Conservation (phyloP, 2,329 filamentous ascomycete species). For the Raffaelea ambrosiae region DNA sequence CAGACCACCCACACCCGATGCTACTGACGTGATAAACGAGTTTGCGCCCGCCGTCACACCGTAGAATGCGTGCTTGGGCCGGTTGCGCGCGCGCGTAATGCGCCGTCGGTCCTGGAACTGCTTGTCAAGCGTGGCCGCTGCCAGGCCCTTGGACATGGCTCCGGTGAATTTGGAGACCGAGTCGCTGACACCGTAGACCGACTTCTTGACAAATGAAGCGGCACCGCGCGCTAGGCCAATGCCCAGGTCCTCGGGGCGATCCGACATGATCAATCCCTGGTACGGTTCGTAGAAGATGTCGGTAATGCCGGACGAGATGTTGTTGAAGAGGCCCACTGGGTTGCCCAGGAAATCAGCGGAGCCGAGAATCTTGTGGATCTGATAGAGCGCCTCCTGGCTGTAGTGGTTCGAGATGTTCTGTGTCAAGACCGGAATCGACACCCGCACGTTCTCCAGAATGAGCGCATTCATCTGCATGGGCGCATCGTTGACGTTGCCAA, state of each 20-base stretch:
- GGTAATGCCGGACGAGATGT: constrained; percentile 90
- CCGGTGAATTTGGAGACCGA: constrained; percentile 97
- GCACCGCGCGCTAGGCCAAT: constrained; percentile 94
- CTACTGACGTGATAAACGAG: constrained; percentile 84
- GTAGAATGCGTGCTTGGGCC: constrained; percentile 94
- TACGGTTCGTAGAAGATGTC: constrained; percentile 99
- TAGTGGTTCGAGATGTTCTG: constrained; percentile 91
- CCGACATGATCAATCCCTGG: constrained; percentile 89
- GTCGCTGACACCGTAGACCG: constrained; percentile 93
- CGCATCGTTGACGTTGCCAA: constrained; percentile 97
- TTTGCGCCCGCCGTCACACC: constrained; percentile 94
- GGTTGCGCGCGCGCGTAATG: constrained; percentile 85
- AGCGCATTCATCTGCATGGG: constrained; percentile 89
- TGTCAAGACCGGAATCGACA: constrained; percentile 75
- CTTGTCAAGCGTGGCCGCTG: constrained; percentile 92
- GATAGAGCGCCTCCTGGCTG: constrained; percentile 89
- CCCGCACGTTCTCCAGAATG: constrained; percentile 88
- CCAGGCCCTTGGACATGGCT: constrained; percentile 91
- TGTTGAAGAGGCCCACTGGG: constrained; percentile 95
- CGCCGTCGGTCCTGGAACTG: constrained; percentile 95
- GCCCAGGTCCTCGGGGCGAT: constrained; percentile 89
- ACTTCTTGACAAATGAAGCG: constrained; percentile 96
- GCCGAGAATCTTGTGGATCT: constrained; percentile 94
- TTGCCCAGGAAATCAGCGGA: constrained; percentile 97
- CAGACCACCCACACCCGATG: constrained; percentile 86